These are phyloP conservation scores for Syncephalastrum sp. DNA, from an alignment of 371 early-diverging fungal genomes.

Conservation along the genomic window DNA sequence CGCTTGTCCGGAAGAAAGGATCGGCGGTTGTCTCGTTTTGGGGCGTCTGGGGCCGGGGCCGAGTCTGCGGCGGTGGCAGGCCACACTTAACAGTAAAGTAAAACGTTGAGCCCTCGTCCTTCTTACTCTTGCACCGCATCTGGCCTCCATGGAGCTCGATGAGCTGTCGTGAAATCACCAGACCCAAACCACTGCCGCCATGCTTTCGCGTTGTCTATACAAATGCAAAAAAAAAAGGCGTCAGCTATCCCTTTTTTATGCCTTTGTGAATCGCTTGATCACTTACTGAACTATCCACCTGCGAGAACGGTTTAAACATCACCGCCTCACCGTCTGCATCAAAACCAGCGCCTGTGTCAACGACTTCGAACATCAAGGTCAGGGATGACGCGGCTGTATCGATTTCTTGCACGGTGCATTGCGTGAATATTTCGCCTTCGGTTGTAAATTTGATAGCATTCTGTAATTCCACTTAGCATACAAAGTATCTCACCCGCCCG, in stretches of 20 bases:
- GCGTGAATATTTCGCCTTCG: slow-evolving; percentile 61
- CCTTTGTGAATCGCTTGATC: too few species aligned
- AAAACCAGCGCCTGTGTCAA: slow-evolving; percentile 67
- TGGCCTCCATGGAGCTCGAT: slow-evolving; percentile 64
- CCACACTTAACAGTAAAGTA: slow-evolving; percentile 60
- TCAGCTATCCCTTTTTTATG: not conserved
- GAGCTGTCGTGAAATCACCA: slow-evolving; percentile 60
- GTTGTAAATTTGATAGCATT: slow-evolving; percentile 70
- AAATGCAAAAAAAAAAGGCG: not conserved
- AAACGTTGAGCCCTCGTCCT: slow-evolving; percentile 62
- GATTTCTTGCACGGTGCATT: slow-evolving; percentile 45
- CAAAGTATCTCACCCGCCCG: too few species aligned
- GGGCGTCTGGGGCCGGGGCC: slow-evolving; percentile 57
- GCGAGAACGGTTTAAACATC: slow-evolving; percentile 72
- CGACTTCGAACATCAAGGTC: slow-evolving; percentile 58
- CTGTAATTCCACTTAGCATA: slow-evolving; percentile 19
- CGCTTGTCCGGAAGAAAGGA: slow-evolving; percentile 48
- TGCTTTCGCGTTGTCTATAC: slow-evolving; percentile 59
- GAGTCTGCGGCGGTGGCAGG: slow-evolving; percentile 45
- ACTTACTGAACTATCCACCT: slow-evolving; percentile 61
- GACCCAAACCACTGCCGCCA: slow-evolving; percentile 66
- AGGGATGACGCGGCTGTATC: slow-evolving; percentile 29
- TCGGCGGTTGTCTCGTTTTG: slow-evolving; percentile 41
- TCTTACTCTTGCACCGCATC: slow-evolving; percentile 58
- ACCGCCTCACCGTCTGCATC: slow-evolving; percentile 59